Evolutionary conservation across 257 asterid genomes (phyloP), one percentile per base, ranked within the genome.

Genomic region (Fraxinus pennsylvanica): DNA sequence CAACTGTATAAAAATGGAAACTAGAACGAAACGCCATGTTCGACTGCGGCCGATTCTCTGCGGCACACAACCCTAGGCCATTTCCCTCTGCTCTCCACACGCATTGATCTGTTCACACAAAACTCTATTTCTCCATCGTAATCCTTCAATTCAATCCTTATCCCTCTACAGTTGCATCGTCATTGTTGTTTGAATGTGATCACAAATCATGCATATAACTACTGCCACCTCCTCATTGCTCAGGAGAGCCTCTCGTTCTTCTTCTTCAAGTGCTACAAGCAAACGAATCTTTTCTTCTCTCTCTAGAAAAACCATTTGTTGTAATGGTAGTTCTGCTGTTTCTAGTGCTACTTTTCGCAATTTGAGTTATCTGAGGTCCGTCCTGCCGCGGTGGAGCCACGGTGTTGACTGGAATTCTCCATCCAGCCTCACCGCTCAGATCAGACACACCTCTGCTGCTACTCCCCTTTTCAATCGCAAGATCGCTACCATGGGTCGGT

Each of bases 331-430:
- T 41, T 71, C 73, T 73, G 6, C 57, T 47, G 57, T 47, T 47
- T 47, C 57, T 47, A 15, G 57, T 12, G 57, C 84, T 54, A 1
- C 88, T 83, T 76, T 81, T 82, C 87, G 94, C 80, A 86, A 85
- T 68, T 82, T 88, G 70, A 87, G 92, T 59, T 85, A 72, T 81
- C 74, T 89, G 27, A 78, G 87, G 68, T 85, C 92, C 19, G 90
- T 47, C 57, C 19, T 87, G 32, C 81, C 94, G 66, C 82, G 96
- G 80, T 92, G 98, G 98, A 92, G 98, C 76, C 97, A 94, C 93
- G 97, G 98, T 14, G 91, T 74, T 63, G 96, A 85, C 71, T 94
- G 98, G 97, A 90, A 90, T 76, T 94, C 97, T 43, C 97, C 96
- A 27, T 30, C 88, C 43, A 86, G 90, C 79, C 87, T 88, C 33